Percentiles rank a stretch among this genome's conserved stretches.
These are phyloP conservation scores for Paracorniculantispora psalliotae DNA, from an alignment of 2,329 filamentous ascomycete species.

Conservation along the genomic window DNA sequence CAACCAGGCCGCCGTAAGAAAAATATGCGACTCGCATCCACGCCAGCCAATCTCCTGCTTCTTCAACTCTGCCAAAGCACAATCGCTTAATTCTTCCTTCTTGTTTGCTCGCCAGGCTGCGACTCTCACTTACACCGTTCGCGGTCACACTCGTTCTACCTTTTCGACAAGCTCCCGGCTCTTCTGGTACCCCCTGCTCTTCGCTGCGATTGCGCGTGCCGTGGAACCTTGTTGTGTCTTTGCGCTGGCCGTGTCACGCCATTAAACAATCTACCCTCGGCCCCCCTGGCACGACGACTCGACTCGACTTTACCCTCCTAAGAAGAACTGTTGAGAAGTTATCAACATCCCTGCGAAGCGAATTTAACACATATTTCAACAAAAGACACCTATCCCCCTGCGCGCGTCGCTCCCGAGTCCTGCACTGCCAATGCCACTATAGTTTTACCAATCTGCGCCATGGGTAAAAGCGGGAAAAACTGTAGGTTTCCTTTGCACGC, in stretches of 20 bases:
- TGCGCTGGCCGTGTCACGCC: slow-evolving; percentile 5
- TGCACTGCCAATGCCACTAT: slow-evolving; percentile 4
- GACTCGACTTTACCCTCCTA: not conserved
- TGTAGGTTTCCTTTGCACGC: slow-evolving; percentile 22
- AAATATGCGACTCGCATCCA: not conserved
- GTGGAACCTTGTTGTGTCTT: not conserved
- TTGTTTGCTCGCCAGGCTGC: slow-evolving; percentile 9
- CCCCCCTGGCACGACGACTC: not conserved
- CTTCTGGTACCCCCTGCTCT: not conserved
- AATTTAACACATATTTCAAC: not conserved
- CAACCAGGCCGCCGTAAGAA: not conserved
- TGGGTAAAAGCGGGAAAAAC: slow-evolving; percentile 24
- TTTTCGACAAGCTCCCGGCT: not conserved
- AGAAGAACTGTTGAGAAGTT: not conserved
- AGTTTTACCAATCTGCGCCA: not conserved
- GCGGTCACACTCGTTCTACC: slow-evolving; percentile 5
- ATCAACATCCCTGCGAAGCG: not conserved
- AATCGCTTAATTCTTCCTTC: not conserved
- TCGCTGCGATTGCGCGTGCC: not conserved
- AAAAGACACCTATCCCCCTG: no score
- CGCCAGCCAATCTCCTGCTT: not conserved
- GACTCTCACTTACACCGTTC: slow-evolving; percentile 15
- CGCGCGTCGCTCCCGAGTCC: not conserved
- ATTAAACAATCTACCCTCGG: not conserved
- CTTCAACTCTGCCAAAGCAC: not conserved